Conservation (phyloP, 768 basidiomycete genomes). For the Termitomyces sp. region DNA sequence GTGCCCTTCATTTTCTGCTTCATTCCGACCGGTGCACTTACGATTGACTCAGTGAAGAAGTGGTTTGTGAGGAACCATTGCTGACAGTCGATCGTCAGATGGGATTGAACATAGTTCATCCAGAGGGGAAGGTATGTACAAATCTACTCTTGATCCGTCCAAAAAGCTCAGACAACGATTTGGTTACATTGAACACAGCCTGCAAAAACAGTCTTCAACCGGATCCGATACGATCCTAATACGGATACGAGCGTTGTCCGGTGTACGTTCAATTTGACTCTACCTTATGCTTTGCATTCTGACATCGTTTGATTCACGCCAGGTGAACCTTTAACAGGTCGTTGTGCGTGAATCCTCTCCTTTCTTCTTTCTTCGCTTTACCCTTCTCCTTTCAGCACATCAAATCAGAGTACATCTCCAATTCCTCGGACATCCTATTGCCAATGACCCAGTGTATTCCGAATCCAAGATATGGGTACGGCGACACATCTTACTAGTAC, state of each 20-base stretch:
- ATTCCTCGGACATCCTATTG: conserved; percentile 89
- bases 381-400: conserved; percentile 61
- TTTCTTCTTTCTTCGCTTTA: conserved; percentile 7
- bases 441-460: conserved; percentile 94
- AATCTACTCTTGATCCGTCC: background rate
- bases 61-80: conserved; percentile 83
- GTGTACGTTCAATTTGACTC: conserved; percentile 47
- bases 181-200: conserved; percentile 41
- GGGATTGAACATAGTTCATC: conserved; percentile 95
- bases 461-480: conserved; percentile 73
- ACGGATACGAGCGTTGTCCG: conserved; percentile 85
- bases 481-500: conserved; percentile 1
- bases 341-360: conserved; percentile 60
- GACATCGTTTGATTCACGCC: conserved; percentile 8
- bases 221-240: conserved; percentile 74
- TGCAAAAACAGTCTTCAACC: conserved; percentile 86
- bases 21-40: background rate
- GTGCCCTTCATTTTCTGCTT: conserved; percentile 25
- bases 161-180: background rate
- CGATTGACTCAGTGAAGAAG: conserved; percentile 55
- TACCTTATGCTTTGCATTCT: background rate
- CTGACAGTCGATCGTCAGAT: conserved; percentile 94
- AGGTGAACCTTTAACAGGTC: conserved; percentile 89
- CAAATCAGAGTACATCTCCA: conserved; percentile 97
- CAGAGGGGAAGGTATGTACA: conserved; percentile 79